A percentile compares a stretch with the other conserved stretches of the same genome.
phyloP scores from a whole-genome alignment of 2,329 filamentous ascomycete species.

The Colletotrichum liriopes region DNA sequence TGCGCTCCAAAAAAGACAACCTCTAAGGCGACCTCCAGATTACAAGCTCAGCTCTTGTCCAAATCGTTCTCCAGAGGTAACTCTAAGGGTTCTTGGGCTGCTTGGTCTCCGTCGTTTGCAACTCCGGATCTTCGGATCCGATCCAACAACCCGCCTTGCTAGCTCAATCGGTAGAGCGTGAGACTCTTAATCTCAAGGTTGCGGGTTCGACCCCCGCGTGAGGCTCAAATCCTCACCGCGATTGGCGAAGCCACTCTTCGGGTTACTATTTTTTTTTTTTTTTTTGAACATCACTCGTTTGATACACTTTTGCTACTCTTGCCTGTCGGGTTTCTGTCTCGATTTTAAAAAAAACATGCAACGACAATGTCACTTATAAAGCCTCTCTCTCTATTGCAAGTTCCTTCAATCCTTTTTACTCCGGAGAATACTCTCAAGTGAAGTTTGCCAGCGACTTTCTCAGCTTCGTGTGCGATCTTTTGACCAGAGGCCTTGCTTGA shows the following conservation, averaged over 20 bases:
- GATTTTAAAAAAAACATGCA: too few relatives aligned
- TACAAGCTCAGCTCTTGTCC: not conserved
- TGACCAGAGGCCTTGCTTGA: too few relatives aligned
- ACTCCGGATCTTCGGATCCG: not conserved
- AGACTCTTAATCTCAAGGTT: constrained; percentile 70
- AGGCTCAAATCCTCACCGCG: constrained; percentile 45
- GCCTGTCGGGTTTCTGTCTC: too few relatives aligned
- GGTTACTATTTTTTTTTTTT: not conserved
- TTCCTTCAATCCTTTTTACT: too few relatives aligned
- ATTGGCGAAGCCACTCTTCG: constrained; percentile 23
- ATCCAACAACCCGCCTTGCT: constrained; percentile 53
- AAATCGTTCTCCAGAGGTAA: not conserved
- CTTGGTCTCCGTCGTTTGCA: fast-evolving
- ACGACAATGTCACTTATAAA: too few relatives aligned
- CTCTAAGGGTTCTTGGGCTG: not conserved
- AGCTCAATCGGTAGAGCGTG: constrained; percentile 83
- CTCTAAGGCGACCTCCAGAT: not conserved
- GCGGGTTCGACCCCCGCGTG: constrained; percentile 48
- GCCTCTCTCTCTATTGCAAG: too few relatives aligned
- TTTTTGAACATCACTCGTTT: not conserved
- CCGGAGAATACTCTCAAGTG: too few relatives aligned
- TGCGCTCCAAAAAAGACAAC: not conserved
- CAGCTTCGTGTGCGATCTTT: too few relatives aligned
- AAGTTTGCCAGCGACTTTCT: too few relatives aligned
- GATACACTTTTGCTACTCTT: too few relatives aligned